phyloP scores from a whole-genome alignment of 352 stramenopile genomes.

The Globisporangium camurandrum region DNA sequence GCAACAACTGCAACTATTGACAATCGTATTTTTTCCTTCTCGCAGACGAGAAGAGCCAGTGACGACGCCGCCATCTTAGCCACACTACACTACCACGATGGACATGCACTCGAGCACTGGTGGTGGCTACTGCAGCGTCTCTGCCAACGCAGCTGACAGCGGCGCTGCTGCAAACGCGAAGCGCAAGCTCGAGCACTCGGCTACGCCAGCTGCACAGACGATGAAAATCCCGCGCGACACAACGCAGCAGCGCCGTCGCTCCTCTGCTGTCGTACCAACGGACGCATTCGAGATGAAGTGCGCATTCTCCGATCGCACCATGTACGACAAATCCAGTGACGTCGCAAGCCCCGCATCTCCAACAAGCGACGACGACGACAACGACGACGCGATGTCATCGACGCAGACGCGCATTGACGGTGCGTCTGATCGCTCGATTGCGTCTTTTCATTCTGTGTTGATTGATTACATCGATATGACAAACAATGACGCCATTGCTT shows the following conservation, averaged over 20 bases:
- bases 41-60: too few relatives aligned
- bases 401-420: slow-evolving; percentile 9
- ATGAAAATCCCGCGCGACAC: slow-evolving; percentile 14
- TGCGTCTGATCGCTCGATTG: neutral
- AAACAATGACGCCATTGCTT: too few relatives aligned
- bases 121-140: slow-evolving; percentile 6
- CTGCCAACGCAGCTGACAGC: slow-evolving; percentile 2
- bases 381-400: neutral
- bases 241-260: slow-evolving; percentile 28
- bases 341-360: slow-evolving; percentile 16
- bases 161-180: slow-evolving; percentile 37
- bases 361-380: slow-evolving; percentile 8
- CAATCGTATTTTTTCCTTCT: too few relatives aligned
- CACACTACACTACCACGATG: too few relatives aligned
- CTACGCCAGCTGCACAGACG: slow-evolving; percentile 3
- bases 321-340: slow-evolving; percentile 45
- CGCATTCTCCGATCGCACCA: slow-evolving; percentile 64
- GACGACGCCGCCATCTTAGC: too few relatives aligned
- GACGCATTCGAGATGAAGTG: slow-evolving; percentile 34
- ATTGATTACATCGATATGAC: too few relatives aligned
- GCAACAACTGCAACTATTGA: too few relatives aligned
- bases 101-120: too few relatives aligned
- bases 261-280: slow-evolving; percentile 13
- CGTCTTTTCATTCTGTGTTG: neutral
- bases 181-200: slow-evolving; percentile 43